phyloP scores from a whole-genome alignment of 352 stramenopile species.

The Globisporangium radiosum region DNA sequence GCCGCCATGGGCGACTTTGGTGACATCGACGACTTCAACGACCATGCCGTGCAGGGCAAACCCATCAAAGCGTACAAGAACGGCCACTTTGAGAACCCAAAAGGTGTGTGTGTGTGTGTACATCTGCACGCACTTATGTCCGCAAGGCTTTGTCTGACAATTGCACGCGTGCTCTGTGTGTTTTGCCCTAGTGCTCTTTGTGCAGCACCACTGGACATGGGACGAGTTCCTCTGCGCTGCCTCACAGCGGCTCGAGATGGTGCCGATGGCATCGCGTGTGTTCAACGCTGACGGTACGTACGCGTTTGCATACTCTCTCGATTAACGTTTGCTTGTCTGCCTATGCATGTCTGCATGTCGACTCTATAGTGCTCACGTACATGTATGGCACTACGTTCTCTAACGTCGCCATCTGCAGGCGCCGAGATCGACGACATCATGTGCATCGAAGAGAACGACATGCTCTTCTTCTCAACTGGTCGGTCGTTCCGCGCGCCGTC shows the following conservation, averaged over 20 bases:
- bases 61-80: constrained; percentile 79
- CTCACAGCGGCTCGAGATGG: constrained; percentile 77
- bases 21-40: constrained; percentile 76
- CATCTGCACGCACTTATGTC: not conserved
- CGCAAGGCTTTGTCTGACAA: too few relatives aligned
- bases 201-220: constrained; percentile 83
- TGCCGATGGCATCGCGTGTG: constrained; percentile 70
- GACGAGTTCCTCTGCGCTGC: constrained; percentile 81
- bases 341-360: too few relatives aligned
- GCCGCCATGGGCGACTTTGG: constrained; percentile 60
- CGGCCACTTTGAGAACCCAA: constrained; percentile 69
- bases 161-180: not conserved
- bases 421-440: constrained; percentile 87
- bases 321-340: not conserved
- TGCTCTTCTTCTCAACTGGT: constrained; percentile 84
- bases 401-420: constrained; percentile 14
- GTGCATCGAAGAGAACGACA: constrained; percentile 88
- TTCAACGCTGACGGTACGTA: constrained; percentile 74
- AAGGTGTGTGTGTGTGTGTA: constrained; percentile 24
- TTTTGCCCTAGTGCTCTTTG: constrained; percentile 46
- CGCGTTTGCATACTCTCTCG: not conserved
- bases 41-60: constrained; percentile 71
- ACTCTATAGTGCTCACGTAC: not conserved
- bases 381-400: too few relatives aligned
- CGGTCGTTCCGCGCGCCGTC: constrained; percentile 70